These are phyloP conservation scores for Aspergillus awamori DNA, from an alignment of 2,329 filamentous ascomycete species.

Conservation along the genomic window DNA sequence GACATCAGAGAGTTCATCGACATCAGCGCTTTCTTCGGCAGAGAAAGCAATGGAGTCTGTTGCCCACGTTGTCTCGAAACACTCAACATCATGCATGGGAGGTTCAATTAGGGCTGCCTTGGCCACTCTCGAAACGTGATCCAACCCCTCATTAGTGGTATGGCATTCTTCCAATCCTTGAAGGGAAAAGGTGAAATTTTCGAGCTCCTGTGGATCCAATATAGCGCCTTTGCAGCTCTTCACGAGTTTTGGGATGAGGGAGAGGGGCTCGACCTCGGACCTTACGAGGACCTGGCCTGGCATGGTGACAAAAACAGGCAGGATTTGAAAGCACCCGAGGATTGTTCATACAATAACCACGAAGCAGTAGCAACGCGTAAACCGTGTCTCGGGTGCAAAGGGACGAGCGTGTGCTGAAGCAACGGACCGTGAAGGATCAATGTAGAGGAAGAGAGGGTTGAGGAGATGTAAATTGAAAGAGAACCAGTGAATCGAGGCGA, in stretches of 20 bases:
- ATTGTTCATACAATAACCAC: neutral
- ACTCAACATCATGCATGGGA: neutral
- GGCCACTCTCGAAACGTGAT: neutral
- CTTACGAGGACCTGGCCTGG: neutral
- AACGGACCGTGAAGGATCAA: neutral
- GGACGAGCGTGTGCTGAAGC: neutral
- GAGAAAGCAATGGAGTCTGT: too few species aligned
- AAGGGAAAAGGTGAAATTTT: neutral
- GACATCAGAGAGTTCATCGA: neutral
- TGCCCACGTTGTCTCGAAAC: neutral
- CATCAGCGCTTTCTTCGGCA: too few species aligned
- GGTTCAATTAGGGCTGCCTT: neutral
- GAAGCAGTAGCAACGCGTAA: neutral
- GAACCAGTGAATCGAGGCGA: neutral
- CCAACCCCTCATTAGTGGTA: constrained; percentile 1
- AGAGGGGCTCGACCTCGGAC: neutral
- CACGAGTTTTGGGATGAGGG: constrained; percentile 25
- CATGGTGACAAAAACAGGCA: neutral
- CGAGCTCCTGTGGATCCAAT: constrained; percentile 8
- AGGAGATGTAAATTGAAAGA: too few species aligned
- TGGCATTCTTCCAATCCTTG: neutral
- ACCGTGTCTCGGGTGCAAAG: neutral
- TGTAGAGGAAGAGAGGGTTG: neutral
- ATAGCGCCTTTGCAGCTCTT: constrained; percentile 19
- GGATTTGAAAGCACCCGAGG: neutral